Evolutionary conservation across 1,284 basidiomycete species (phyloP), one percentile per base, ranked within the genome.

Genomic region (Erythrobasidium hasegawianum): DNA sequence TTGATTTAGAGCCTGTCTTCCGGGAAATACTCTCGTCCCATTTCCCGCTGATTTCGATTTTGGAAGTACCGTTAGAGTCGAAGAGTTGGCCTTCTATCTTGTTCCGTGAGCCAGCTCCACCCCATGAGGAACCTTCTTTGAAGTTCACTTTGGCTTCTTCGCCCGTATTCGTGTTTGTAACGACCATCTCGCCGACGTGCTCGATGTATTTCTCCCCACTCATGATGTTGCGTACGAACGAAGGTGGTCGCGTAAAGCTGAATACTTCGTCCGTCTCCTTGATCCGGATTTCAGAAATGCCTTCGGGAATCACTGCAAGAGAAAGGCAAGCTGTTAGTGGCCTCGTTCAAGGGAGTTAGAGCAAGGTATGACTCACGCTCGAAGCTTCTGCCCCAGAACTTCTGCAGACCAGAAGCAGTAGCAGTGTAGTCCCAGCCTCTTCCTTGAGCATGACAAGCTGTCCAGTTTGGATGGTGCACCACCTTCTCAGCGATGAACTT

Each of bases 171-270:
- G 77, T 79, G 71, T 89, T 89, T 69, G 83, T 82, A 53, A 94
- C 85, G 20, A 81, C 82, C 83, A 76, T 86, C 83, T 69, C 90
- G 85, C 68, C 83, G 80, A 76, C 90, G 86, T 77, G 72, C 68
- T 93, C 90, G 41, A 94, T 82, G 76, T 93, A 94, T 74, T 92
- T 92, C 18, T 87, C 87, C 24, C 90, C 90, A 76, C 90, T 86
- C 84, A 93, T 86, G 65, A 94, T 80, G 77, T 93, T 93, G 68
- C 52, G 68, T 81, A 93, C 86, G 77, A 91, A 93, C 1, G 88
- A 89, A 1, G 88, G 90, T 0, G 90, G 90, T 69, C 87, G 87
- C 57, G 45, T 68, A 62, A 72, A 73, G 18, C 66, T 69, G 64
- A 62, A 73, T 9, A 68, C 57, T 45, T 73, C 73, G 29, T 64